Conservation (phyloP, 1,284 basidiomycete genomes). For the Takashimella koratensis region DNA sequence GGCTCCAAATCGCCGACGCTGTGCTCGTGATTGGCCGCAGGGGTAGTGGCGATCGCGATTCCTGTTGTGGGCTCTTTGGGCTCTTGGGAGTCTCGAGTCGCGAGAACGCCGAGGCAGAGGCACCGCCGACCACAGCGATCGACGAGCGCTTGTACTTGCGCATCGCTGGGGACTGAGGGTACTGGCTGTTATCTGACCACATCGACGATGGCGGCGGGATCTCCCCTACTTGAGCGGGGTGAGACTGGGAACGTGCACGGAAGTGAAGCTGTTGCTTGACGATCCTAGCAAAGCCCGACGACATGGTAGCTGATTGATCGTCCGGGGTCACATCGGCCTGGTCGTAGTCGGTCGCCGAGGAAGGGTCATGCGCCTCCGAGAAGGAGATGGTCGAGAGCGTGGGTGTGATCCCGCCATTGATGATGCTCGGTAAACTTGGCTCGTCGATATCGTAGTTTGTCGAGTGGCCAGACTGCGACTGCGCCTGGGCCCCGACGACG, state of each 20-base stretch:
- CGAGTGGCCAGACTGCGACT: background rate
- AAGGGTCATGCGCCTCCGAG: conserved; percentile 39
- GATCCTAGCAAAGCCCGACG: conserved; percentile 13
- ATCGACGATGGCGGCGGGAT: background rate
- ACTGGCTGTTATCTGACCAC: conserved; percentile 5
- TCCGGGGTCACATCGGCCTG: conserved; percentile 33
- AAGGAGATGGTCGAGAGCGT: conserved; percentile 43
- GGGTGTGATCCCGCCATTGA: conserved; percentile 32
- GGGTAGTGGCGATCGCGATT: conserved; percentile 9
- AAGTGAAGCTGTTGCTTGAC: background rate
- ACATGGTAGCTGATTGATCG: conserved; percentile 28
- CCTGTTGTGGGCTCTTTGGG: background rate
- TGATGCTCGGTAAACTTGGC: conserved; percentile 6
- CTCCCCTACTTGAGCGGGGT: background rate
- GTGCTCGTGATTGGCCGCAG: conserved; percentile 31
- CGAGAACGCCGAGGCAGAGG: background rate
- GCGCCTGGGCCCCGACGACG: conserved; percentile 19
- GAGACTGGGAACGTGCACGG: conserved; percentile 4
- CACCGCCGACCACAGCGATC: background rate
- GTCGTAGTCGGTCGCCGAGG: conserved; percentile 22
- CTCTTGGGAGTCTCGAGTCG: background rate
- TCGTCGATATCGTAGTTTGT: conserved; percentile 4
- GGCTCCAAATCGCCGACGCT: conserved; percentile 36
- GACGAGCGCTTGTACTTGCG: background rate
- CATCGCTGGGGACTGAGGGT: too few species aligned